Conservation (phyloP, 208 protist species). For the Wallacemonas sp. region DNA sequence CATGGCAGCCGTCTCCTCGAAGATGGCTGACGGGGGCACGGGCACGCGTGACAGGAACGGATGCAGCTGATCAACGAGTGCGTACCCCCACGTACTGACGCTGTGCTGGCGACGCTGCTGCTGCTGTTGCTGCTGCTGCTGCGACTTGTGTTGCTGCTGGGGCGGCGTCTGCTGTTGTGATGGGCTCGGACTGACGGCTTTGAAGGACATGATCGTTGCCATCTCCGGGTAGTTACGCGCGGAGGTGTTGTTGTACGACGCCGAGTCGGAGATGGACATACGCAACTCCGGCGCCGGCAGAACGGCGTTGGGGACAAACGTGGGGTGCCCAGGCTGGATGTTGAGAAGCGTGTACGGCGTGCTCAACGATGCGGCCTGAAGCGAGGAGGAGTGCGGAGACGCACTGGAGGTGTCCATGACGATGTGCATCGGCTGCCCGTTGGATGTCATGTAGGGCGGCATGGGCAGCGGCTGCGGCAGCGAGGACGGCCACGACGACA, state of each 20-base stretch:
- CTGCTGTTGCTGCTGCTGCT: neutral
- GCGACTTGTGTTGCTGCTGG: constrained; percentile 26
- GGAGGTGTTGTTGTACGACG: constrained; percentile 13
- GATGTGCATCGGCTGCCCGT: constrained; percentile 15
- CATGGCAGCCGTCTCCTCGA: constrained; percentile 39
- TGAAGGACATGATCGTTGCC: constrained; percentile 3
- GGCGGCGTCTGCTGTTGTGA: neutral
- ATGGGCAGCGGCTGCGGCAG: constrained; percentile 3
- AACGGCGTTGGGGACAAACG: neutral
- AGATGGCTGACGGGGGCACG: constrained; percentile 41
- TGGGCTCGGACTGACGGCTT: neutral
- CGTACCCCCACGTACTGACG: constrained; percentile 46
- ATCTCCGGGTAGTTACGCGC: constrained; percentile 4
- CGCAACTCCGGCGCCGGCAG: constrained; percentile 1
- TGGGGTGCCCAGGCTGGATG: constrained; percentile 2
- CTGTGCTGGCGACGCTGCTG: constrained; percentile 29
- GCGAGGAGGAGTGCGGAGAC: constrained; percentile 6
- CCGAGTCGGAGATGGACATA: constrained; percentile 6
- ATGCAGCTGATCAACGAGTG: constrained; percentile 47
- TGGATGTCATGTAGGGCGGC: neutral
- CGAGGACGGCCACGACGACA: neutral
- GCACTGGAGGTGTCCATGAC: constrained; percentile 13
- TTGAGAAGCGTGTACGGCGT: constrained; percentile 13
- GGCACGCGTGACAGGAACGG: constrained; percentile 47
- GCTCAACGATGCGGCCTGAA: constrained; percentile 6